Evolutionary conservation across 2,329 filamentous ascomycete species (phyloP).

Genomic region (Aciculosporium take): DNA sequence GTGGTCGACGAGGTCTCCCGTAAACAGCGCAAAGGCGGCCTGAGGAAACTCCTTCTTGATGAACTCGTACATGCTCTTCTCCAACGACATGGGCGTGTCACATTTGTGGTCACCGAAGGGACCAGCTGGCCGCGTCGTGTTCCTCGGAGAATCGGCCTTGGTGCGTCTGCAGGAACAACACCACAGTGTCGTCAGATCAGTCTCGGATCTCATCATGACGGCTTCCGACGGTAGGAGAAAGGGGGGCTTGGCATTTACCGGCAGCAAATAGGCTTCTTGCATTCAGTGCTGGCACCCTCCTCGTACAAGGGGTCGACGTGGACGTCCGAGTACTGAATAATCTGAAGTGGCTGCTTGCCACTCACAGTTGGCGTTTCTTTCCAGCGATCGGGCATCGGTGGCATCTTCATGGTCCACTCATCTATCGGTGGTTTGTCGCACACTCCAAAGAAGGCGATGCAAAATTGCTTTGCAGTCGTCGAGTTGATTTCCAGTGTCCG

Average conservation of each 20-base stretch:
- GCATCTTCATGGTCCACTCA: slow-evolving; percentile 27
- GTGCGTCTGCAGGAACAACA: slow-evolving; percentile 35
- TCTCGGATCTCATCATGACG: neutral
- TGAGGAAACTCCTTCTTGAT: slow-evolving; percentile 31
- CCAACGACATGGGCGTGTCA: slow-evolving; percentile 33
- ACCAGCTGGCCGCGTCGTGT: slow-evolving; percentile 31
- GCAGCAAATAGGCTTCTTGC: slow-evolving; percentile 45
- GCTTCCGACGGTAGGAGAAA: no score
- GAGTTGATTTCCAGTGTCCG: slow-evolving; percentile 31
- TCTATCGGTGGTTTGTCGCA: slow-evolving; percentile 32
- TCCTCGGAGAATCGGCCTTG: slow-evolving; percentile 27
- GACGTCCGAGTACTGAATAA: slow-evolving; percentile 45
- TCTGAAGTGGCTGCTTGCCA: slow-evolving; percentile 30
- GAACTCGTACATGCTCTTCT: slow-evolving; percentile 39
- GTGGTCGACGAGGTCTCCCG: slow-evolving; percentile 42
- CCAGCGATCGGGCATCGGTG: no score
- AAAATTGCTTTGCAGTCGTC: slow-evolving; percentile 36
- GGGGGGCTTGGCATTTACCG: slow-evolving; percentile 16
- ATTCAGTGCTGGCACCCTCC: slow-evolving; percentile 36
- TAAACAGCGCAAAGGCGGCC: slow-evolving; percentile 39
- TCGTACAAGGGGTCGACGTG: slow-evolving; percentile 42
- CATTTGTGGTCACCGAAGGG: slow-evolving; percentile 37
- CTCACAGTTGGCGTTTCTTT: no score
- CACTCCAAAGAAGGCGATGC: slow-evolving; percentile 34
- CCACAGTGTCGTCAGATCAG: neutral